Evolutionary conservation across 139 green algal species (phyloP).

Genomic region (Chlamydomonas applanata): DNA sequence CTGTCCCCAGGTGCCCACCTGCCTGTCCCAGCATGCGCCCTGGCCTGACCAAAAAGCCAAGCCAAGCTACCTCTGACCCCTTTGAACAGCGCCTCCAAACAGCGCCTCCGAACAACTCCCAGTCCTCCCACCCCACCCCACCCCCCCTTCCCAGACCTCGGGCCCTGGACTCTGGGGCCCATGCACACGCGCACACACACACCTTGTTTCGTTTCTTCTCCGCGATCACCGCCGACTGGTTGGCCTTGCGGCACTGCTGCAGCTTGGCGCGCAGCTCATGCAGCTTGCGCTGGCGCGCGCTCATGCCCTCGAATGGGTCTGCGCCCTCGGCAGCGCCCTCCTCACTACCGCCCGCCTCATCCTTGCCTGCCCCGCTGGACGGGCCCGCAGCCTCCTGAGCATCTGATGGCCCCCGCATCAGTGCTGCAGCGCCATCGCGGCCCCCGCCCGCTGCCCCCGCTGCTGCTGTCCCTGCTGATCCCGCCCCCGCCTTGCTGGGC

Average conservation of each 20-base stretch:
- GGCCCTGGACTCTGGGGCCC: too few species aligned
- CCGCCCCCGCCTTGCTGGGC: not conserved
- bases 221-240: slow-evolving; percentile 83
- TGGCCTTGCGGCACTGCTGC: slow-evolving; percentile 80
- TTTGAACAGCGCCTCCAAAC: too few species aligned
- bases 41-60: too few species aligned
- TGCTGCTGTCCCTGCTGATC: not conserved
- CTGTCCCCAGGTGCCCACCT: too few species aligned
- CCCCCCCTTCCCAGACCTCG: too few species aligned
- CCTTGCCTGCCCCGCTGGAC: not conserved
- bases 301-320: slow-evolving; percentile 69
- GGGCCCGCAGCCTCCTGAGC: not conserved
- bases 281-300: slow-evolving; percentile 78
- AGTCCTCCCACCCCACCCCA: too few species aligned
- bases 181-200: too few species aligned
- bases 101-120: too few species aligned
- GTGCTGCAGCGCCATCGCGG: slow-evolving; percentile 7
- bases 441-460: not conserved
- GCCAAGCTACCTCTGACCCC: too few species aligned
- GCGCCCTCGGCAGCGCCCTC: slow-evolving; percentile 21
- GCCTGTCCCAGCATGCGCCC: too few species aligned
- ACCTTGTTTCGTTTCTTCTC: slow-evolving; percentile 77
- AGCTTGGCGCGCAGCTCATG: slow-evolving; percentile 79
- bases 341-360: slow-evolving; percentile 14
- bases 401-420: not conserved